Evolutionary conservation across 495 filamentous ascomycete species (phyloP), one percentile per base, ranked within the genome.

Genomic region (Hypoxylon rickii): DNA sequence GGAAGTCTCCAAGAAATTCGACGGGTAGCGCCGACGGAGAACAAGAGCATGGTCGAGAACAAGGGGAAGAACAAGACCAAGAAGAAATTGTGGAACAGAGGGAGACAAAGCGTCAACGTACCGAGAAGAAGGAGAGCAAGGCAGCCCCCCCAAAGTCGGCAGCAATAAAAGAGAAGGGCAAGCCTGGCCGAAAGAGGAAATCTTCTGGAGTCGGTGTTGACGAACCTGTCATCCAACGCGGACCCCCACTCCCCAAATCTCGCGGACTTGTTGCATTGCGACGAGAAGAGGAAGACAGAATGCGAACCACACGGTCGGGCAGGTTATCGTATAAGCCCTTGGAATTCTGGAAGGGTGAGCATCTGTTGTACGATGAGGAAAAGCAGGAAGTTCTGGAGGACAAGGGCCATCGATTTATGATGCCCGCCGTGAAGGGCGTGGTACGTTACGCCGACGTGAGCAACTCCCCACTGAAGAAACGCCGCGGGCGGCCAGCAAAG

Each of bases 301-400:
- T 73, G 65, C 64, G 57, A 32, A 77, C 70, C 17, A 83, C 83
- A 17, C 76, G 80, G 13, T 83, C 78, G 4, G 80, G 80, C 8
- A 74, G 79, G 13, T 75, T 67, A 16, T 80, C 77, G 11, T 80
- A 92, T 48, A 83, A 87, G 54, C 94, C 94, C 5, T 70, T 97
- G n/a, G 83, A 86, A 31, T 93, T 78, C 67, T 97, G 94, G 94
- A 84, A 83, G 45, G 89, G 90, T 48, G 94, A 97, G 65, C 82
- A 82, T 18, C 79, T 87, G 46, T 79, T 90, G 2, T 91, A 85
- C 67, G 83, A 82, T 8, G 61, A 77, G 6, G 78, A 86, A 52
- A 80, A 79, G 22, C 76, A 76, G 44, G 75, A 75, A 13, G 52
- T 69, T 22, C 58, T 69, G 34, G 73, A 70, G 10, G 76, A 79